These are phyloP conservation scores for Pseudopithomyces chartarum DNA, from an alignment of 2,329 filamentous ascomycete genomes.

Conservation along the genomic window DNA sequence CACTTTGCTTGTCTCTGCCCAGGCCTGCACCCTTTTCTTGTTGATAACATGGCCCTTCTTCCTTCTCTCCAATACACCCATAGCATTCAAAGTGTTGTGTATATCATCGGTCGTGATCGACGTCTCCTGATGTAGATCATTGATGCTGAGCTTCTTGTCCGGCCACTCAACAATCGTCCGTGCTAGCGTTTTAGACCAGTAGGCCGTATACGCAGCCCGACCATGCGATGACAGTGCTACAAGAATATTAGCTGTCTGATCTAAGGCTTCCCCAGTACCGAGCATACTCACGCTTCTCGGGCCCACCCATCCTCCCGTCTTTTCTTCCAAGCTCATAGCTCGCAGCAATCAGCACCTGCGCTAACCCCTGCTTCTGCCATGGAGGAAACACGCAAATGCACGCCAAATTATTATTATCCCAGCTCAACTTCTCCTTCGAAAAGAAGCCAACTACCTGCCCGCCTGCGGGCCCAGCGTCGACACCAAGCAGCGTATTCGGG, in stretches of 20 bases:
- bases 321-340: conserved; percentile 89
- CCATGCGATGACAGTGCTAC: conserved; percentile 80
- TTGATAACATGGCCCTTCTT: conserved; percentile 61
- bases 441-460: conserved; percentile 88
- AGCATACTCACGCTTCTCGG: conserved; percentile 71
- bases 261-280: not conserved
- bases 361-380: conserved; percentile 89
- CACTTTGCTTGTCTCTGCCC: conserved; percentile 67
- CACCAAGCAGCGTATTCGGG: conserved; percentile 35
- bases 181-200: conserved; percentile 84
- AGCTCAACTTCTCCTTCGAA: conserved; percentile 97
- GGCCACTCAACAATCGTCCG: conserved; percentile 61
- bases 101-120: conserved; percentile 89
- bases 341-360: conserved; percentile 86
- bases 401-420: conserved; percentile 97
- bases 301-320: conserved; percentile 84
- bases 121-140: conserved; percentile 74
- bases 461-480: conserved; percentile 1
- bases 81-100: conserved; percentile 75
- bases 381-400: conserved; percentile 96
- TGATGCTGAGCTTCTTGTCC: conserved; percentile 63
- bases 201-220: conserved; percentile 78
- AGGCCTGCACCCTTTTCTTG: conserved; percentile 66
- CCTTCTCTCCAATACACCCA: conserved; percentile 68
- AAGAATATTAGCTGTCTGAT: not conserved